These are phyloP conservation scores for Phlyctochytrium planicorne DNA, from an alignment of 192 early-diverging fungal genomes.

Conservation along the genomic window DNA sequence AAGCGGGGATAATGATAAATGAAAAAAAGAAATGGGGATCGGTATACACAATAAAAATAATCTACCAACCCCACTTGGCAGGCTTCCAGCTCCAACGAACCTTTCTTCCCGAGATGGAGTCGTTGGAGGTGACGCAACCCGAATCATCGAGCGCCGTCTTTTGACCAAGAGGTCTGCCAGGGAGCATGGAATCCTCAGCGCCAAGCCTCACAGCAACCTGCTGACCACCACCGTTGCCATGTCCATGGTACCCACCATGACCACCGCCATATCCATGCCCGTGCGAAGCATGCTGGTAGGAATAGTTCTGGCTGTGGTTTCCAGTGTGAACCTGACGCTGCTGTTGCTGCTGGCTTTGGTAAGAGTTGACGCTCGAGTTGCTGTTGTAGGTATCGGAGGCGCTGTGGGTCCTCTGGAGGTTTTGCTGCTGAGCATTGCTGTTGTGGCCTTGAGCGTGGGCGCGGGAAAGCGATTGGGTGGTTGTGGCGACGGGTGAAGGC, in stretches of 20 bases:
- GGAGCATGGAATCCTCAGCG: conserved; percentile 1
- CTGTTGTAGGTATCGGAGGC: no score
- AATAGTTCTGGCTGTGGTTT: background rate
- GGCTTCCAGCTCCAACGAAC: conserved; percentile 23
- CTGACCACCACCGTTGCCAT: background rate
- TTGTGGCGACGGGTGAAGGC: no score
- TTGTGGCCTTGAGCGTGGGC: no score
- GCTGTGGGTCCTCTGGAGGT: background rate
- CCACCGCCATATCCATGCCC: background rate
- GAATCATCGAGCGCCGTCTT: conserved; percentile 34
- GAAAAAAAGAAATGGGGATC: no score
- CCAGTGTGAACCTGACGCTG: background rate
- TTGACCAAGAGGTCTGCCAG: conserved; percentile 31
- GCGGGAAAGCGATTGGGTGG: no score
- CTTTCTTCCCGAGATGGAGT: conserved; percentile 27
- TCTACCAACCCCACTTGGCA: conserved; percentile 23
- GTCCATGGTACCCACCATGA: background rate
- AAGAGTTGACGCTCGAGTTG: no score
- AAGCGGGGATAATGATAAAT: no score
- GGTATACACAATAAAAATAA: no score
- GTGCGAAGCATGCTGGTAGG: background rate
- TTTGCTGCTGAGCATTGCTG: no score
- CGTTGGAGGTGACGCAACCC: conserved; percentile 45
- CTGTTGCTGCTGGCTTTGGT: background rate
- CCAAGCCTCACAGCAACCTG: background rate